phyloP scores from a whole-genome alignment of 2,329 filamentous ascomycete species.

The Aspergillus glaucus region DNA sequence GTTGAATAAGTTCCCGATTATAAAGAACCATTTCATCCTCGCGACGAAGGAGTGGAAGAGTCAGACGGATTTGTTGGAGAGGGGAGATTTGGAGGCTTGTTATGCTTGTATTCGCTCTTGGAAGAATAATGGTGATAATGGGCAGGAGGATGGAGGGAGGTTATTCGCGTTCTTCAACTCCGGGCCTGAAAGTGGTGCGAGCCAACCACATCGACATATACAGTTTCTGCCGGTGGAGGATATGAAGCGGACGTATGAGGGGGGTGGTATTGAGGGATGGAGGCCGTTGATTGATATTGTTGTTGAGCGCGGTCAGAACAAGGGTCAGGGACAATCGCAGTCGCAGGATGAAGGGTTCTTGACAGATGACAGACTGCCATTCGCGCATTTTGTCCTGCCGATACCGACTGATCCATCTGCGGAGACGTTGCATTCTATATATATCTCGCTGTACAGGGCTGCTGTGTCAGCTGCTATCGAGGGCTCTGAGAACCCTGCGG shows the following conservation, averaged over 20 bases:
- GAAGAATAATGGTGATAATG: slow-evolving; percentile 13
- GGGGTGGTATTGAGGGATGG: slow-evolving; percentile 34
- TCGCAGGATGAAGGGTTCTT: slow-evolving; percentile 14
- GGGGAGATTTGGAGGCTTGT: slow-evolving; percentile 36
- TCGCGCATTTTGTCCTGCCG: slow-evolving; percentile 43
- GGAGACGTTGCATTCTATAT: slow-evolving; percentile 30
- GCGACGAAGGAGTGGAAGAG: slow-evolving; percentile 39
- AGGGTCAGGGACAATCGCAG: slow-evolving; percentile 10
- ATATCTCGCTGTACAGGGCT: slow-evolving; percentile 37
- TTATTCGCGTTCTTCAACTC: slow-evolving; percentile 48
- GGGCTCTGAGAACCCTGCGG: slow-evolving; percentile 16
- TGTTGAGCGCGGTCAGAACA: slow-evolving; percentile 1
- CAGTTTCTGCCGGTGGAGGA: slow-evolving; percentile 44
- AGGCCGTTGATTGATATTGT: slow-evolving; percentile 42
- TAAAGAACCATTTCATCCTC: slow-evolving; percentile 45
- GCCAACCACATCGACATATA: slow-evolving; percentile 43
- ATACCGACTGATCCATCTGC: slow-evolving; percentile 38
- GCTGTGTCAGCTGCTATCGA: slow-evolving; percentile 24
- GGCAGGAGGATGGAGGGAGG: slow-evolving; percentile 9
- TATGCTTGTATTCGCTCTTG: slow-evolving; percentile 39
- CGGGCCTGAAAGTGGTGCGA: slow-evolving; percentile 43
- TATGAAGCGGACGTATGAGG: slow-evolving; percentile 23
- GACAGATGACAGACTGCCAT: slow-evolving; percentile 35
- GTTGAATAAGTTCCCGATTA: slow-evolving; percentile 46
- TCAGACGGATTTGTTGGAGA: slow-evolving; percentile 40